Base-by-base conservation (phyloP, 1,139 yeast genomes). In the Hansenula lynferdii region DNA sequence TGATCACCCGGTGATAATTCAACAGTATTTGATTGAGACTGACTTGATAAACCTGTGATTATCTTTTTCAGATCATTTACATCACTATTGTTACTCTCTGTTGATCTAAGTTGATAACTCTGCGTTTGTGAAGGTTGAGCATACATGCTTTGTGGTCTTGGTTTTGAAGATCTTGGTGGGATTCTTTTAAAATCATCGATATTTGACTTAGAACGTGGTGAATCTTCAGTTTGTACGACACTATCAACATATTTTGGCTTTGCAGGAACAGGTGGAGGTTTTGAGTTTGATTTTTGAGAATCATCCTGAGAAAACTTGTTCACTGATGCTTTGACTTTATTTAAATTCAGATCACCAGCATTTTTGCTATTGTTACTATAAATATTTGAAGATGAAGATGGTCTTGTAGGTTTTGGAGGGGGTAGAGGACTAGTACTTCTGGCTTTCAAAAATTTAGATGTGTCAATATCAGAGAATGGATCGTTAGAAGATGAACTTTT, bases 1-100 rank as follows among this genome's bases (percentile, higher is more conserved):
- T 43, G 39, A 28, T 43, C 53, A 35, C 56, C 57, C 10, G 69
- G 64, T 22, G 67, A 60, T 15, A 63, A 44, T 32, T 62, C 63
- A 6, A 61, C 57, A 17, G 56, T 49, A 34, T 59, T 60, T 27
- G 57, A 54, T 15, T 48, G 36, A 4, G 37, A 48, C n/a, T n/a
- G n/a, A n/a, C n/a, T n/a, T 8, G 61, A 53, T 37, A 58, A 41
- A 0, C 61, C 63, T 4, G 56, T 55, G 24, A 62, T 56, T 23
- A 63, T 57, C 28, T 35, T 43, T 38, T 56, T 51, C 36, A 56
- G 29, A 8, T 47, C 52, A 26, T 44, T 37, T 16, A 39, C 37
- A 14, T 38, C 38, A 2, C 34, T 40, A 19, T 21, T 24, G 17
- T 27, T 12, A 20, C 12, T 9, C 10, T 21, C 16, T 2, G n/a